Percentiles rank a stretch among this genome's conserved stretches.
phyloP scores from a whole-genome alignment of 2,329 filamentous ascomycete species.

The Xylariales sp. region DNA sequence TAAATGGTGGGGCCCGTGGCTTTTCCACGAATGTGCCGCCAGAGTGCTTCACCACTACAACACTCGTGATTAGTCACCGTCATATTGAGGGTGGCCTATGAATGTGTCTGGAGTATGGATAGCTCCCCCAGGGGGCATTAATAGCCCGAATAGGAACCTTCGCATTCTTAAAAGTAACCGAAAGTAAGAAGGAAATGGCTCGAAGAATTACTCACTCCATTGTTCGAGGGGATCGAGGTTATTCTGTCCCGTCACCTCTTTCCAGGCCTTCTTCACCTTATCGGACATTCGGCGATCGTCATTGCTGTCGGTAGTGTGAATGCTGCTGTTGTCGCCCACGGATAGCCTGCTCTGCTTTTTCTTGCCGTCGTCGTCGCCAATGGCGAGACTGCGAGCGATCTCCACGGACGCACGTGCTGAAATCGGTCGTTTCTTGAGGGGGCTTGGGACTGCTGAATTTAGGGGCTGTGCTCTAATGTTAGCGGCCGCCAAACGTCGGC shows the following conservation, averaged over 20 bases:
- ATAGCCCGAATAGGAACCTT: not conserved
- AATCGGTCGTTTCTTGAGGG: conserved; percentile 14
- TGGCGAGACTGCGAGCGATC: conserved; percentile 7
- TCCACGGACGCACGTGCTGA: conserved; percentile 24
- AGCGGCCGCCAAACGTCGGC: conserved; percentile 1
- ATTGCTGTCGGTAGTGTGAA: conserved; percentile 13
- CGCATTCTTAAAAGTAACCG: not conserved
- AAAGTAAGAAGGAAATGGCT: not conserved
- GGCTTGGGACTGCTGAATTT: conserved; percentile 10
- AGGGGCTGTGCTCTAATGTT: conserved; percentile 12
- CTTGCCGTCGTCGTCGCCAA: conserved; percentile 8
- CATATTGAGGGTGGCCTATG: too few relatives aligned
- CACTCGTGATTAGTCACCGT: not conserved
- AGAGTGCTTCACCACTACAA: conserved; percentile 41
- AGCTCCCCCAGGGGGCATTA: too few relatives aligned
- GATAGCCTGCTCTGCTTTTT: conserved; percentile 13
- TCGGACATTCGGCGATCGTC: conserved; percentile 31
- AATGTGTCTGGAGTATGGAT: not conserved
- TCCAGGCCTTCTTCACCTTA: conserved; percentile 33
- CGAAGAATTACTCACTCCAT: conserved; percentile 36
- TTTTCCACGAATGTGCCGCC: conserved; percentile 42
- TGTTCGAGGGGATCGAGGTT: conserved; percentile 43
- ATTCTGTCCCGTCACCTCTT: conserved; percentile 34
- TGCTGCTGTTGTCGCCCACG: conserved; percentile 16
- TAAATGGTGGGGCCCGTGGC: not conserved